A percentile compares a stretch with the other conserved stretches of the same genome.
These are phyloP conservation scores for Lipomyces chichibuensis DNA, from an alignment of 805 yeast genomes.

Conservation along the genomic window DNA sequence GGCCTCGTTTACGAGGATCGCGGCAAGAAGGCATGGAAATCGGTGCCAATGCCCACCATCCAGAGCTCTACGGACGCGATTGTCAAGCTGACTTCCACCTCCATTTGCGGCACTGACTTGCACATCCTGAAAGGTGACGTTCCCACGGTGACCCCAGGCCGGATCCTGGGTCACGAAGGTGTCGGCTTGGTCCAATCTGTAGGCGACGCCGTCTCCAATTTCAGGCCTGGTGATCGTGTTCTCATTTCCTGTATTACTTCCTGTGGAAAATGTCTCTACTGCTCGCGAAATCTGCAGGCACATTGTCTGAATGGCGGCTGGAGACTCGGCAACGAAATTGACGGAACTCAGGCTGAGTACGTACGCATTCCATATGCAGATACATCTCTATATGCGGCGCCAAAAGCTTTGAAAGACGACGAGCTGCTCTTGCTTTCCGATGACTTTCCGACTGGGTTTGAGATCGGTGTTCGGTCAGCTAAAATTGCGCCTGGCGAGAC, in stretches of 20 bases:
- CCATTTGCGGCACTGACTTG: conserved; percentile 59
- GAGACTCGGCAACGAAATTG: conserved; percentile 41
- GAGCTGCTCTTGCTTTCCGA: conserved; percentile 32
- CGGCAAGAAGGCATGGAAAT: conserved; percentile 23
- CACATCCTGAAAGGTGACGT: conserved; percentile 55
- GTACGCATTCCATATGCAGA: conserved; percentile 62
- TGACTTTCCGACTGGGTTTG: conserved; percentile 33
- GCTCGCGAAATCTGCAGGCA: conserved; percentile 43
- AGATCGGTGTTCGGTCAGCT: conserved; percentile 28
- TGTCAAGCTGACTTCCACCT: conserved; percentile 53
- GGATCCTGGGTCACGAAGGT: conserved; percentile 55
- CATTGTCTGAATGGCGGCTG: conserved; percentile 43
- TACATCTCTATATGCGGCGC: conserved; percentile 53
- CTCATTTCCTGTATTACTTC: conserved; percentile 57
- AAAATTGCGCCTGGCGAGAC: conserved; percentile 27
- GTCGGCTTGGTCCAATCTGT: conserved; percentile 46
- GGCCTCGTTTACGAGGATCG: conserved; percentile 30
- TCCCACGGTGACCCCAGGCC: conserved; percentile 46
- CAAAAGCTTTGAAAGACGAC: conserved; percentile 38
- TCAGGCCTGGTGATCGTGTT: conserved; percentile 53
- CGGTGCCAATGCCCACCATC: conserved; percentile 31
- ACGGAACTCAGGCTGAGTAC: conserved; percentile 67
- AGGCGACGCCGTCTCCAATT: conserved; percentile 46
- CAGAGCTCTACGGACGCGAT: conserved; percentile 48
- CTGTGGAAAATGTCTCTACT: conserved; percentile 64